A percentile compares a stretch with the other conserved stretches of the same genome.
Evolutionary conservation across 192 early-diverging fungal species (phyloP).

Genomic region (Backusella luteola): DNA sequence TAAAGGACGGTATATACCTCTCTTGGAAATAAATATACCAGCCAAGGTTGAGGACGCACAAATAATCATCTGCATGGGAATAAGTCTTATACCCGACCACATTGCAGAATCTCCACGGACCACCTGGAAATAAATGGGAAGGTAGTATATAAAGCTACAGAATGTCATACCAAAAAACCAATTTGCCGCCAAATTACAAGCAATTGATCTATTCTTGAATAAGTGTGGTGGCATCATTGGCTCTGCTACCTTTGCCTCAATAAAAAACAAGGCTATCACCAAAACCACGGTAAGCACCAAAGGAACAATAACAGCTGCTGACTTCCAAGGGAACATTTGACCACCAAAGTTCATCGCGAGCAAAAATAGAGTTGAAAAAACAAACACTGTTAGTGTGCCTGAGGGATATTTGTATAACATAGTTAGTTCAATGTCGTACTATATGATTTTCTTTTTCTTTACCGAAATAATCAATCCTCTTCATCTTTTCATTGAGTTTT

Average conservation of each 20-base stretch:
- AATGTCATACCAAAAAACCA: constrained; percentile 39
- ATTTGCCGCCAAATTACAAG: constrained; percentile 18
- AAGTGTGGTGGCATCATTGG: constrained; percentile 61
- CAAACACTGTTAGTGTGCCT: constrained; percentile 38
- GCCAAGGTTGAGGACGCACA: constrained; percentile 13
- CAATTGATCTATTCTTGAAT: constrained; percentile 50
- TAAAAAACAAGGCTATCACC: constrained; percentile 32
- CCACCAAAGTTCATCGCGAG: constrained; percentile 69
- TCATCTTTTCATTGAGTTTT: constrained; percentile 46
- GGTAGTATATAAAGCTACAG: constrained; percentile 34
- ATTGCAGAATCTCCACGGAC: constrained; percentile 62
- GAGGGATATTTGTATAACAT: neutral
- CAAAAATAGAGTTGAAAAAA: constrained; percentile 52
- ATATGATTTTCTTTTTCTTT: constrained; percentile 29
- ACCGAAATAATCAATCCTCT: constrained; percentile 64
- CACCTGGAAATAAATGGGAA: constrained; percentile 46
- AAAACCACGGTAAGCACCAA: constrained; percentile 44
- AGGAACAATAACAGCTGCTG: constrained; percentile 45
- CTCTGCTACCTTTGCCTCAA: constrained; percentile 55
- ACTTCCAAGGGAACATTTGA: constrained; percentile 51
- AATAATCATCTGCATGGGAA: constrained; percentile 35
- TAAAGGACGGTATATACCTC: constrained; percentile 18
- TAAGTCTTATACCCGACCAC: constrained; percentile 35
- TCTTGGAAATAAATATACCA: constrained; percentile 30
- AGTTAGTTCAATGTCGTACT: neutral